Evolutionary conservation across 768 basidiomycete species (phyloP).

Genomic region (Pisolithus marmoratus): DNA sequence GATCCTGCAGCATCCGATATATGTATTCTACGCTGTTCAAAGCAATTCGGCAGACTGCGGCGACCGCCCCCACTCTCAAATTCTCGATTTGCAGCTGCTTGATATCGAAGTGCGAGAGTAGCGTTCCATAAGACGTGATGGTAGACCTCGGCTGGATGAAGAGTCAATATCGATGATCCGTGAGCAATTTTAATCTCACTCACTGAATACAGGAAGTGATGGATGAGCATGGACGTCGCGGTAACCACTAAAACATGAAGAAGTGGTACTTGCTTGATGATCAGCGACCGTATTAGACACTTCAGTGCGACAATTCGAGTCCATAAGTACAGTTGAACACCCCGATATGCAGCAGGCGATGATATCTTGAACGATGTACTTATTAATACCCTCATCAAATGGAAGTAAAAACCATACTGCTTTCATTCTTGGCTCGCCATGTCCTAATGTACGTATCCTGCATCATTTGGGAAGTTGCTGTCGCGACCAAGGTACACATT

Average conservation of each 20-base stretch:
- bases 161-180: too few species aligned
- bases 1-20: background rate
- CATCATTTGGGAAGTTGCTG: background rate
- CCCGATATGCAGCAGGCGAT: background rate
- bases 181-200: too few species aligned
- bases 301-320: too few species aligned
- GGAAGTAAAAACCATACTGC: background rate
- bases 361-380: background rate
- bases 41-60: background rate
- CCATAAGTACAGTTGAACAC: too few species aligned
- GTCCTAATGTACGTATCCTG: background rate
- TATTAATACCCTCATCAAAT: background rate
- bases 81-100: background rate
- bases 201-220: too few species aligned
- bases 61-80: background rate
- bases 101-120: background rate
- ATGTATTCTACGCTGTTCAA: background rate
- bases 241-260: too few species aligned
- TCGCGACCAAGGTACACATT: background rate
- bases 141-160: too few species aligned
- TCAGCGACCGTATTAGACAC: too few species aligned
- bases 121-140: too few species aligned
- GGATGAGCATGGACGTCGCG: too few species aligned
- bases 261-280: too few species aligned
- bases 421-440: slow-evolving; percentile 1